Evolutionary conservation across 139 green algal genomes (phyloP), one percentile per base, ranked within the genome.

Genomic region (Chlamydomonas eustigma): DNA sequence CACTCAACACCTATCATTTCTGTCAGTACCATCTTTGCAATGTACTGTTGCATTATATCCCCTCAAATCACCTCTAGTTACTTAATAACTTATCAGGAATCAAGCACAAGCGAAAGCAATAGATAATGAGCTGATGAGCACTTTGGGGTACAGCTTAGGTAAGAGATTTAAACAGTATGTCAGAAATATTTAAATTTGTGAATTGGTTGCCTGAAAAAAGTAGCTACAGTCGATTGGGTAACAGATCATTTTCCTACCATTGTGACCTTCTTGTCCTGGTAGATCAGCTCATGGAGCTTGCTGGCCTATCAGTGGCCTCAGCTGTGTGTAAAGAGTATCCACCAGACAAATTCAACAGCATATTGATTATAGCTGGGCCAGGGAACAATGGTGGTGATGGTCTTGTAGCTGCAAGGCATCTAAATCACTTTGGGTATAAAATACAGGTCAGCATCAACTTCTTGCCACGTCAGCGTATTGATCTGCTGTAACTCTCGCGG

Each of bases 321-420:
- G 72, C 89, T 0, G 50, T 97, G 5, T 71, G 78, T 0, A 80
- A 83, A 1, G 89, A 94, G 64, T 97, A 90, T 67, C 83, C 81
- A 3, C n/a, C n/a, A 3, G 2, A 2, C n/a, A 18, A n/a, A 39
- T 71, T 25, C 64, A 81, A 76, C 35, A 74, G 89, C 0, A 86
- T 97, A 38, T 85, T 97, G 34, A 85, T 99, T 30, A 69, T 98
- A 3, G 90, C 84, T 32, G 95, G 95, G 0, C 95, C 95, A 0
- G 96, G 96, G 69, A 99, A 99, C 92, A 99, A 99, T 76, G 96
- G 96, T 2, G 96, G 96, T 1, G 95, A 99, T 76, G 96, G 96
- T 0, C 89, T 99, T 4, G 95, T 99, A 22, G 91, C 88, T 8
- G 96, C 94, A 24, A 78, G 96, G 0, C 95, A 99, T 86, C 84